phyloP scores from a whole-genome alignment of 768 basidiomycete species.

The Phaeotremella skinneri region DNA sequence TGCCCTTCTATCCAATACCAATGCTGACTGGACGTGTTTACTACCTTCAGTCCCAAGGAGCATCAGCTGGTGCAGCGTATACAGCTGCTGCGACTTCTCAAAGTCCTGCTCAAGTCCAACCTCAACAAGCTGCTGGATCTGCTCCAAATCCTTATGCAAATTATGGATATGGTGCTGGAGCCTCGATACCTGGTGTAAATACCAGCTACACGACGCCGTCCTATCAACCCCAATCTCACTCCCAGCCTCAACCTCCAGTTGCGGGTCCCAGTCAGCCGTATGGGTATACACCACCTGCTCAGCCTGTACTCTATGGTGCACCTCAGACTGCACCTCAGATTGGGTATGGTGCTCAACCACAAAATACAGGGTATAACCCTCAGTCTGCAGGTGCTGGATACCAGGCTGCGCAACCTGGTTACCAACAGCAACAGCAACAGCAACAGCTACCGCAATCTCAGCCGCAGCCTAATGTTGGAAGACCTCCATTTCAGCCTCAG shows the following conservation, averaged over 20 bases:
- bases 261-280: slow-evolving; percentile 23
- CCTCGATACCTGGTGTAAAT: slow-evolving; percentile 34
- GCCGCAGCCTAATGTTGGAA: slow-evolving; percentile 38
- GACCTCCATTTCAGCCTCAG: slow-evolving; percentile 65
- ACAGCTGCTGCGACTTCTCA: slow-evolving; percentile 10
- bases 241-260: slow-evolving; percentile 1
- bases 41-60: slow-evolving; percentile 30
- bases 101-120: slow-evolving; percentile 11
- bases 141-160: slow-evolving; percentile 67
- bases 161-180: slow-evolving; percentile 74
- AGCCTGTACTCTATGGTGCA: slow-evolving; percentile 56
- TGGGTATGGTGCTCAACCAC: slow-evolving; percentile 14
- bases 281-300: slow-evolving; percentile 38
- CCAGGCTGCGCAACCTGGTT: neutral
- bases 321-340: neutral
- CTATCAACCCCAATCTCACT: neutral
- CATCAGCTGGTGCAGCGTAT: slow-evolving; percentile 6
- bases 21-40: neutral
- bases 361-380: slow-evolving; percentile 3
- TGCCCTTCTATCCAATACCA: neutral
- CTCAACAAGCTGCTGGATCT: neutral
- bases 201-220: slow-evolving; percentile 27
- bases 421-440: slow-evolving; percentile 9
- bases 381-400: slow-evolving; percentile 1
- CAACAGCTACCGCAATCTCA: slow-evolving; percentile 16